Evolutionary conservation across 257 asterid species (phyloP).

Genomic region (Solanum appendiculatum): DNA sequence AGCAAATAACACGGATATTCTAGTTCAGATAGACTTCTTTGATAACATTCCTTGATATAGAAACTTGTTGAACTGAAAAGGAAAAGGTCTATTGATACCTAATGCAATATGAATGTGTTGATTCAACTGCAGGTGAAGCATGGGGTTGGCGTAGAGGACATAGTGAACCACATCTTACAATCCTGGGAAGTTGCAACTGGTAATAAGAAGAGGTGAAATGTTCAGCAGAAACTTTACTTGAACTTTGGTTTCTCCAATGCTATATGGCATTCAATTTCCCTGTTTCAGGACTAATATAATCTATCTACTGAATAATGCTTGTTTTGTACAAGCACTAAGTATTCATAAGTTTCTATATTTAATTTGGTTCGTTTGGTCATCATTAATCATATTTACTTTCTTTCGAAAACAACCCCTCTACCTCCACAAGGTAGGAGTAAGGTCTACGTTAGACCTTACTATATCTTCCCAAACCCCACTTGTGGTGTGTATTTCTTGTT

Average conservation of each 20-base stretch:
- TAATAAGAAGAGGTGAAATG: constrained; percentile 38
- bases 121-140: constrained; percentile 67
- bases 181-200: constrained; percentile 79
- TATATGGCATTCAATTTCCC: neutral
- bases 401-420: neutral
- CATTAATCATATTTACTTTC: neutral
- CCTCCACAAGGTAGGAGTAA: neutral
- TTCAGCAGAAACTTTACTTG: neutral
- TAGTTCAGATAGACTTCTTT: neutral
- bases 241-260: neutral
- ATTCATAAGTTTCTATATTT: neutral
- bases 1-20: neutral
- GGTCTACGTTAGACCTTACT: fast-evolving
- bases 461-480: neutral
- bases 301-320: neutral
- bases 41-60: neutral
- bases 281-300: neutral
- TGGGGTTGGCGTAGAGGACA: constrained; percentile 81
- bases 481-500: neutral
- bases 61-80: neutral
- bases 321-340: neutral
- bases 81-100: neutral
- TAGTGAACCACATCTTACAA: constrained; percentile 52
- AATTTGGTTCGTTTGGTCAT: neutral
- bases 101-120: neutral